These are phyloP conservation scores for Exidia glandulosa DNA, from an alignment of 768 basidiomycete genomes.

Conservation along the genomic window DNA sequence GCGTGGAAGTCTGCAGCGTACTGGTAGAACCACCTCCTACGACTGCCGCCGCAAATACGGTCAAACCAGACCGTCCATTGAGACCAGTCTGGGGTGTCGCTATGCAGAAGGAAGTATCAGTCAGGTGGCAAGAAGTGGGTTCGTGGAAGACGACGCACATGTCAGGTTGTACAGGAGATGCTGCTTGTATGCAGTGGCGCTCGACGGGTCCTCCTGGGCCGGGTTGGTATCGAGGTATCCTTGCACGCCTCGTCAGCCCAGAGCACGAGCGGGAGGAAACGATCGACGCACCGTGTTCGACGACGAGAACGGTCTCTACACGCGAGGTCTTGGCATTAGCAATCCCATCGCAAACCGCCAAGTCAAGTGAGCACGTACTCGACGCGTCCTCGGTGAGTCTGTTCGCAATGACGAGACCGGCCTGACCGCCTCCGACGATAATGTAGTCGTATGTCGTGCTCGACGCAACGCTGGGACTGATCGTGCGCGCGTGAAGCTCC, in stretches of 20 bases:
- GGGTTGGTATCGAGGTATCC: background rate
- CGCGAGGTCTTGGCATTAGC: background rate
- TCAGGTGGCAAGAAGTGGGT: background rate
- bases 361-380: background rate
- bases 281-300: background rate
- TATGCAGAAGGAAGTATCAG: background rate
- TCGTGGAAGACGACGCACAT: background rate
- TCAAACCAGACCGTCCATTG: background rate
- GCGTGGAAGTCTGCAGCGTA: background rate
- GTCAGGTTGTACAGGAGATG: background rate
- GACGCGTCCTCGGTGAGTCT: conserved; percentile 24
- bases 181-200: background rate
- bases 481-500: background rate
- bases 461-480: background rate
- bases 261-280: background rate
- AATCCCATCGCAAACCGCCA: background rate
- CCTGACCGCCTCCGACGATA: conserved; percentile 25
- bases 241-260: background rate
- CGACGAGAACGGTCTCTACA: background rate
- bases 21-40: background rate
- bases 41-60: background rate
- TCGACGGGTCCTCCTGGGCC: background rate
- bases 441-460: conserved; percentile 6
- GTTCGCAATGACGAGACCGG: conserved; percentile 28
- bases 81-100: background rate